phyloP scores from a whole-genome alignment of 129 eudicot species.

The Smallanthus sonchifolius region DNA sequence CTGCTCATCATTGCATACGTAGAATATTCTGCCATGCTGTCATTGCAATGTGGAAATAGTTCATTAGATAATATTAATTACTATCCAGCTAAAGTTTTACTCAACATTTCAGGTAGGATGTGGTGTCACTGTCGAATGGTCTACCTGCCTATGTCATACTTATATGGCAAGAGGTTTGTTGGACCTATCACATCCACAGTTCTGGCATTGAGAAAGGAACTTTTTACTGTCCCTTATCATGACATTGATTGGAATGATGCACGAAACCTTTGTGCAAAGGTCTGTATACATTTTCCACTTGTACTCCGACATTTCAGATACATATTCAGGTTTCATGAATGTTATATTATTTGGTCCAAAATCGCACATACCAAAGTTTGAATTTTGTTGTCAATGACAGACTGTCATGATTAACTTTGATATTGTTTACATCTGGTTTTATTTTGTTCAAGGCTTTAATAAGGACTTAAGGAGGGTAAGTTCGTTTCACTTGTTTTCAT shows the following conservation, averaged over 20 bases:
- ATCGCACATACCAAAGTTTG: background rate
- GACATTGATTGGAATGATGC: slow-evolving; percentile 84
- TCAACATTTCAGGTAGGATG: slow-evolving; percentile 72
- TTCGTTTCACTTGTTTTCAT: background rate
- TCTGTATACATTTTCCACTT: slow-evolving; percentile 23
- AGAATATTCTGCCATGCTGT: background rate
- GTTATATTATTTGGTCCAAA: slow-evolving; percentile 11
- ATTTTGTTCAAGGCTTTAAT: background rate
- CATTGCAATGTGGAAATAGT: background rate
- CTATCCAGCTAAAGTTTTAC: slow-evolving; percentile 15
- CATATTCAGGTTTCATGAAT: slow-evolving; percentile 13
- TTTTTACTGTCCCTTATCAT: slow-evolving; percentile 74
- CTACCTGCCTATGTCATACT: slow-evolving; percentile 89
- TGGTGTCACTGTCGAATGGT: slow-evolving; percentile 99
- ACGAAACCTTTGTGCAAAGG: slow-evolving; percentile 95
- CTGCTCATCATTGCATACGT: background rate
- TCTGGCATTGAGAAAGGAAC: slow-evolving; percentile 75
- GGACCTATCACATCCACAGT: slow-evolving; percentile 83
- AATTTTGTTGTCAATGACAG: background rate
- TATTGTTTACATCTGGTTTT: slow-evolving; percentile 9
- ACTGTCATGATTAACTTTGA: slow-evolving; percentile 6
- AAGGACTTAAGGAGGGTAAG: slow-evolving; percentile 7
- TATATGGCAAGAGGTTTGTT: slow-evolving; percentile 91
- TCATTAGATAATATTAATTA: background rate
- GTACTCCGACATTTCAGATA: slow-evolving; percentile 7